Base-by-base conservation (phyloP, 108 stramenopile genomes). In the Fistulifera pelliculosa region DNA sequence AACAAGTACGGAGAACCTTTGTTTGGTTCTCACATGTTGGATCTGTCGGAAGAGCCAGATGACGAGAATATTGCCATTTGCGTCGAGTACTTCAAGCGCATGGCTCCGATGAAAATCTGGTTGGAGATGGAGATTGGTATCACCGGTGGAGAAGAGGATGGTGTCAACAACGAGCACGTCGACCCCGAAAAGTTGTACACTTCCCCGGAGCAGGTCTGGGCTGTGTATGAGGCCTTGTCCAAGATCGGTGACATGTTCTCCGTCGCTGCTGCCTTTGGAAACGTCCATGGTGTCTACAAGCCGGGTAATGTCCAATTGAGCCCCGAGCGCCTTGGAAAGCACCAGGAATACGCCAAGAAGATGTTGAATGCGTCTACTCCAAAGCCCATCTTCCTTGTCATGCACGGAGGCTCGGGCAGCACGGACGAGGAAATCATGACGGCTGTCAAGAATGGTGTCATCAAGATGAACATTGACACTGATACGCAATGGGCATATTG, bases 381-480 rank as follows among this genome's bases (percentile, higher is more conserved):
- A 21, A 86, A 90, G 62, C 94, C 94, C 41, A 80, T 95, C 66
- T 93, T 62, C 77, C 85, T 97, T 52, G 96, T 97, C 56, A 94
- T 97, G 93, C 96, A 97, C 74, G 96, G 96, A 25, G 96, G 96
- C 19, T 96, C 94, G 24, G 96, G 96, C 54, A 94, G 92, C 51
- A 87, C 92, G 23, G 83, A 90, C 50, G 84, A 88, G 14, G 96
- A 97, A 67, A 97, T 97, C 74, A 44, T 66, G 48, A 77, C 70
- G 43, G 96, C 96, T 28, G 77, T 89, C 56, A 50, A 60, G 44
- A 78, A 84, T 40, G 96, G 96, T 44, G 92, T 93, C 43, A 79
- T 97, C 56, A 97, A 97, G 90, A 97, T 97, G 96, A 97, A 97
- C 73, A 89, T 97, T 71, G 96, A 97, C 65, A 97, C 96, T 13